A percentile compares a stretch with the other conserved stretches of the same genome.
Conservation (phyloP, 345 rosid genomes). For the Gossypium sturtianum region DNA sequence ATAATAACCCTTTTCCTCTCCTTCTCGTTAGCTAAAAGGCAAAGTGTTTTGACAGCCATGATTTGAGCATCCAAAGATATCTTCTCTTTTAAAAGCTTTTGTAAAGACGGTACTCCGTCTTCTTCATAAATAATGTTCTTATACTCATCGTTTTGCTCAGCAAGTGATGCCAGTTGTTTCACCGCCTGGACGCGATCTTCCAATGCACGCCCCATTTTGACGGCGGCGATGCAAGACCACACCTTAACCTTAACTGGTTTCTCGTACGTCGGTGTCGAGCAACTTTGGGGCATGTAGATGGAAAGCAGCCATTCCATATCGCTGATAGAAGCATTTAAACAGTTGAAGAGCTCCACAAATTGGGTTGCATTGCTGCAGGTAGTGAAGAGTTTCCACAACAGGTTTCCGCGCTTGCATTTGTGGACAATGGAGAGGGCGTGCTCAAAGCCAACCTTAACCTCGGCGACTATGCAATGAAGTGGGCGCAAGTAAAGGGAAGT, state of each 20-base stretch:
- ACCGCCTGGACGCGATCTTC: constrained; percentile 57
- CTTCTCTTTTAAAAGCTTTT: constrained; percentile 56
- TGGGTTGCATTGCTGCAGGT: constrained; percentile 45
- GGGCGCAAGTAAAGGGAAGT: constrained; percentile 66
- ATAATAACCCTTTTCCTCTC: constrained; percentile 51
- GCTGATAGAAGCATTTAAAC: constrained; percentile 60
- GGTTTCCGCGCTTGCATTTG: constrained; percentile 50
- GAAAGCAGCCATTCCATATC: constrained; percentile 64
- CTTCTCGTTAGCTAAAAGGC: constrained; percentile 39
- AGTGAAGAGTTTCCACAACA: constrained; percentile 47
- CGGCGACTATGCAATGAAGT: constrained; percentile 43
- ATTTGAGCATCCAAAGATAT: constrained; percentile 55
- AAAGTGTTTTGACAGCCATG: constrained; percentile 38
- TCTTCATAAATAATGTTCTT: constrained; percentile 78
- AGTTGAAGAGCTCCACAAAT: constrained; percentile 45
- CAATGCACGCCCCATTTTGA: constrained; percentile 37
- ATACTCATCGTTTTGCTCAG: constrained; percentile 58
- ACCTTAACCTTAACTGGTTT: constrained; percentile 66
- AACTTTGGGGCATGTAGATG: constrained; percentile 36
- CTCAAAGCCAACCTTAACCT: constrained; percentile 42
- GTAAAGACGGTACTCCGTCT: constrained; percentile 60
- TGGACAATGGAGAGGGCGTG: constrained; percentile 43
- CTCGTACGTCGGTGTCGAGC: constrained; percentile 2
- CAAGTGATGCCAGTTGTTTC: constrained; percentile 48
- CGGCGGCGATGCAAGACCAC: constrained; percentile 60